Evolutionary conservation across 169 alveolate species (phyloP).

Genomic region (Eimeria tenella): DNA sequence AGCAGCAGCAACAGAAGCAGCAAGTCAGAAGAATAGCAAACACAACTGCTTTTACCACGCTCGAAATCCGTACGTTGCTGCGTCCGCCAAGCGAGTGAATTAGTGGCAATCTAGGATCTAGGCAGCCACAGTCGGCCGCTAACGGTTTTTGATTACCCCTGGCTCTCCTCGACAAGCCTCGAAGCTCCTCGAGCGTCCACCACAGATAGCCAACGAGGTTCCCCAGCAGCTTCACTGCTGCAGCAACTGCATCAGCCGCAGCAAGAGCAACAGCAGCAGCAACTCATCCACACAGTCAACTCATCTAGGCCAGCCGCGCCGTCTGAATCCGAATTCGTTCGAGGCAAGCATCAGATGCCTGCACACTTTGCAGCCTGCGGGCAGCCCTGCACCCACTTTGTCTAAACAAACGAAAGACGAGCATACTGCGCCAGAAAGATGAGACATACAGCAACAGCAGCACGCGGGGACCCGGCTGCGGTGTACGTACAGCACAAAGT

Average conservation of each 20-base stretch:
- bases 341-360: background rate
- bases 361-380: background rate
- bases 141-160: background rate
- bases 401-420: background rate
- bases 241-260: conserved; percentile 63
- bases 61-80: no score
- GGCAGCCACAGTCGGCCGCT: background rate
- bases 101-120: background rate
- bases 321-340: no score
- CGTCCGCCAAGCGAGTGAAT: no score
- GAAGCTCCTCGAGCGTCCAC: conserved; percentile 66
- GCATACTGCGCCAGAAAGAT: background rate
- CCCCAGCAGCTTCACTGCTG: conserved; percentile 30
- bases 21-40: background rate
- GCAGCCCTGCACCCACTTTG: no score
- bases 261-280: conserved; percentile 8
- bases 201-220: conserved; percentile 49
- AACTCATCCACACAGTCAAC: background rate
- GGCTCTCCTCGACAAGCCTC: conserved; percentile 58
- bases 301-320: no score
- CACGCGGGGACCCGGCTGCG: background rate
- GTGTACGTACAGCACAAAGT: conserved; percentile 66
- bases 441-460: background rate
- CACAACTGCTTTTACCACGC: background rate
- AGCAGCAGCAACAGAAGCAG: conserved; percentile 49